Conservation (phyloP, 208 protist genomes). For the Acanthamoeba divionensis region DNA sequence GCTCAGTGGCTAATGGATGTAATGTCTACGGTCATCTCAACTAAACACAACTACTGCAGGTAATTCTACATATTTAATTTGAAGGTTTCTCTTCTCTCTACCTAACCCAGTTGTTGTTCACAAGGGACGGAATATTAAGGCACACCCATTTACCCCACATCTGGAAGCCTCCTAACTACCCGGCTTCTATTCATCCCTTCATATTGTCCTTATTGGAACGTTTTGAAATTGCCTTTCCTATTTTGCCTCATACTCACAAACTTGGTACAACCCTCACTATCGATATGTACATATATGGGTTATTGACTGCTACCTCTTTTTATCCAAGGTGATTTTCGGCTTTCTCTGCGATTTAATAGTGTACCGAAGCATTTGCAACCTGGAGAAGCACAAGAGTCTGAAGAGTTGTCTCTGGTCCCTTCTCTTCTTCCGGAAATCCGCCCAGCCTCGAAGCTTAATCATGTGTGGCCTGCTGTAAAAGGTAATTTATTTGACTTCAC, state of each 20-base stretch:
- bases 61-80: background rate
- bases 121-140: background rate
- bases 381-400: background rate
- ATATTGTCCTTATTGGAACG: background rate
- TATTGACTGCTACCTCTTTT: background rate
- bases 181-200: background rate
- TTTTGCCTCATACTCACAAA: background rate
- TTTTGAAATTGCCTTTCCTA: slow-evolving; percentile 1
- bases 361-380: background rate
- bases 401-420: background rate
- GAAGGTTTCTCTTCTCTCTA: background rate
- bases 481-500: background rate
- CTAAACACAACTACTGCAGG: slow-evolving; percentile 44
- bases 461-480: background rate
- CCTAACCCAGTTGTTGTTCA: background rate
- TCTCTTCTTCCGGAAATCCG: background rate
- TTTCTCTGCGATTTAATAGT: background rate
- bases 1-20: slow-evolving; percentile 67
- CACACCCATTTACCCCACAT: background rate
- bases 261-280: background rate
- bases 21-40: slow-evolving; percentile 54
- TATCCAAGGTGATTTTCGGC: background rate
- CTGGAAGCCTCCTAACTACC: slow-evolving; percentile 2
- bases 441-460: background rate
- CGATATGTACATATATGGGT: background rate